Evolutionary conservation across 257 asterid genomes (phyloP).

Genomic region (Ajuga chamaepitys): DNA sequence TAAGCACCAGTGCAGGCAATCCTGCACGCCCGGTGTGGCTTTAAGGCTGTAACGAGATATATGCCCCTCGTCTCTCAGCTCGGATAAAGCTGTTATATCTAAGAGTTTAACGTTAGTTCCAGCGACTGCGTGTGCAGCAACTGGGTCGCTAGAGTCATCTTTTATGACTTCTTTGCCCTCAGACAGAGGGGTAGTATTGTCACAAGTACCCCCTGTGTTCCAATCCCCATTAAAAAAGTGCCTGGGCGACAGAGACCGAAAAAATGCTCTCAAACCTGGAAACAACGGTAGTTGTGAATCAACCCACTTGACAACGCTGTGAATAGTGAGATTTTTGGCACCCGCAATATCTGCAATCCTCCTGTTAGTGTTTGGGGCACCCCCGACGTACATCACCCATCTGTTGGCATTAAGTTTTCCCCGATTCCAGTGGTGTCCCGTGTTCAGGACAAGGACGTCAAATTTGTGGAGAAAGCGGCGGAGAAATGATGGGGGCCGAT

Average conservation of each 20-base stretch:
- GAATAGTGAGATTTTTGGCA: constrained; percentile 63
- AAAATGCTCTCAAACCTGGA: constrained; percentile 68
- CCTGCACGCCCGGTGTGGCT: constrained; percentile 78
- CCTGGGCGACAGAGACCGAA: constrained; percentile 71
- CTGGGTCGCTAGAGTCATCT: constrained; percentile 62
- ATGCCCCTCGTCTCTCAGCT: constrained; percentile 91
- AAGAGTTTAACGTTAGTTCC: constrained; percentile 60
- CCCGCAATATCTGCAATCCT: constrained; percentile 48
- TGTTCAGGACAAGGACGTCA: constrained; percentile 67
- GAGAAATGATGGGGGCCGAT: constrained; percentile 77
- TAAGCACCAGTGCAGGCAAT: constrained; percentile 97
- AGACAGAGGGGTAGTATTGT: constrained; percentile 62
- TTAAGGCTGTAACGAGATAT: constrained; percentile 77
- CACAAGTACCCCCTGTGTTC: constrained; percentile 93
- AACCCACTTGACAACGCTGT: constrained; percentile 72
- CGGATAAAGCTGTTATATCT: constrained; percentile 69
- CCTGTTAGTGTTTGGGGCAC: constrained; percentile 54
- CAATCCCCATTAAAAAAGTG: constrained; percentile 96
- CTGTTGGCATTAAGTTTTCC: constrained; percentile 75
- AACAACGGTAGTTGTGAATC: constrained; percentile 54
- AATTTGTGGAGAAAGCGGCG: constrained; percentile 49
- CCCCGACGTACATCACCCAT: constrained; percentile 80
- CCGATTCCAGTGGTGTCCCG: constrained; percentile 96
- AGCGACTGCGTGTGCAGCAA: constrained; percentile 62
- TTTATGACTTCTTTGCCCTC: constrained; percentile 58